Conservation (phyloP, 225 moss, liverwort and hornwort genomes). For the Marchantia paleacea region DNA sequence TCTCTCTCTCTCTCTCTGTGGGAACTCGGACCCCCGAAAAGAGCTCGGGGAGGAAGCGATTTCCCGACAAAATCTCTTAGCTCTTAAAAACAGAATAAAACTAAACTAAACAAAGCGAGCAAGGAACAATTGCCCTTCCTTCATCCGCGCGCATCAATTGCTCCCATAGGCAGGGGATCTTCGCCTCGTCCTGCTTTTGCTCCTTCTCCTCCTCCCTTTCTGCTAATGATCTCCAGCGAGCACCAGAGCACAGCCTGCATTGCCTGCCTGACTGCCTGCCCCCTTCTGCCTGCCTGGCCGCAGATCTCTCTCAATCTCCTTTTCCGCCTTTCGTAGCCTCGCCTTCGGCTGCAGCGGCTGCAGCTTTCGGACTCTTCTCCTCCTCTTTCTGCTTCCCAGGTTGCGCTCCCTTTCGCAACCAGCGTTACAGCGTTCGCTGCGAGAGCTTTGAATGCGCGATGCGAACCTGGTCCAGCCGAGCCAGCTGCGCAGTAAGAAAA, state of each 20-base stretch:
- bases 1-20: slow-evolving; percentile 6
- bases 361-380: neutral
- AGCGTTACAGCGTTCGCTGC: neutral
- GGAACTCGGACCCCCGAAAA: neutral
- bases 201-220: neutral
- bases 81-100: slow-evolving; percentile 9
- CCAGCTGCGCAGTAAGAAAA: slow-evolving; percentile 3
- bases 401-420: neutral
- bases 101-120: neutral
- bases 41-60: neutral
- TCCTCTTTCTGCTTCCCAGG: neutral
- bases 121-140: neutral
- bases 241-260: neutral
- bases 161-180: neutral
- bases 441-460: neutral
- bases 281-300: neutral
- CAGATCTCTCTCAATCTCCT: no score
- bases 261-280: neutral
- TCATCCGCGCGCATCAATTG: neutral
- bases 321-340: neutral
- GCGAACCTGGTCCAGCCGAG: neutral
- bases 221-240: neutral
- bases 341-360: neutral
- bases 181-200: neutral
- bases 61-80: slow-evolving; percentile 14